Conservation (phyloP, 1,284 basidiomycete species). For the Ustanciosporium gigantosporum region DNA sequence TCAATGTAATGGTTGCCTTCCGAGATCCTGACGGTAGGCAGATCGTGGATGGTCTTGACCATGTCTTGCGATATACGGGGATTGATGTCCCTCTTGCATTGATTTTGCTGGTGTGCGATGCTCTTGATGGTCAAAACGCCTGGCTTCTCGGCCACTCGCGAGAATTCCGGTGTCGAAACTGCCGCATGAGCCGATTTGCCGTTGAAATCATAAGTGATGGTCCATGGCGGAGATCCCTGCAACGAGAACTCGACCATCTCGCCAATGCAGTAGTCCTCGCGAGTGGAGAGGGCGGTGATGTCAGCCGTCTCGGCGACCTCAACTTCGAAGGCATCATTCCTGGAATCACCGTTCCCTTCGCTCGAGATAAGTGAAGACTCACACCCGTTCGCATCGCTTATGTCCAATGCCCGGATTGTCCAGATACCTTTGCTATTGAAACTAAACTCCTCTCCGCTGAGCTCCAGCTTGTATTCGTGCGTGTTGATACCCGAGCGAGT, state of each 20-base stretch:
- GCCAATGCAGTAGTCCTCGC: slow-evolving; percentile 84
- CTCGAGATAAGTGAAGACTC: slow-evolving; percentile 2
- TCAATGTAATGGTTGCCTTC: slow-evolving; percentile 79
- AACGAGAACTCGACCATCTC: slow-evolving; percentile 88
- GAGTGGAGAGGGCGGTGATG: slow-evolving; percentile 79
- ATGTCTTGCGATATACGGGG: slow-evolving; percentile 60
- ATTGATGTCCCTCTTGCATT: slow-evolving; percentile 63
- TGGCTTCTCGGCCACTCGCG: slow-evolving; percentile 75
- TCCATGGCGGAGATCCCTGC: slow-evolving; percentile 95
- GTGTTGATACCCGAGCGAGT: slow-evolving; percentile 69
- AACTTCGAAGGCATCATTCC: slow-evolving; percentile 7
- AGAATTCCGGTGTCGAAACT: slow-evolving; percentile 78
- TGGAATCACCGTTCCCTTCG: slow-evolving; percentile 7
- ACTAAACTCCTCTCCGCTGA: slow-evolving; percentile 74
- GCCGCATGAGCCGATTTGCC: slow-evolving; percentile 75
- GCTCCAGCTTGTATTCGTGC: slow-evolving; percentile 76
- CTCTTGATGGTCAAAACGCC: slow-evolving; percentile 81
- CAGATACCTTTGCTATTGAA: slow-evolving; percentile 74
- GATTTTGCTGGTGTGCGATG: slow-evolving; percentile 73
- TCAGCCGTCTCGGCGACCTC: slow-evolving; percentile 93
- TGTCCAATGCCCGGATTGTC: slow-evolving; percentile 64
- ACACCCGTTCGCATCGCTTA: slow-evolving; percentile 53
- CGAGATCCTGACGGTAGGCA: slow-evolving; percentile 84
- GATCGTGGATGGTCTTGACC: slow-evolving; percentile 74
- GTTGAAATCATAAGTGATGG: slow-evolving; percentile 83